phyloP scores from a whole-genome alignment of 306 rosid species.

The Prunus mira region DNA sequence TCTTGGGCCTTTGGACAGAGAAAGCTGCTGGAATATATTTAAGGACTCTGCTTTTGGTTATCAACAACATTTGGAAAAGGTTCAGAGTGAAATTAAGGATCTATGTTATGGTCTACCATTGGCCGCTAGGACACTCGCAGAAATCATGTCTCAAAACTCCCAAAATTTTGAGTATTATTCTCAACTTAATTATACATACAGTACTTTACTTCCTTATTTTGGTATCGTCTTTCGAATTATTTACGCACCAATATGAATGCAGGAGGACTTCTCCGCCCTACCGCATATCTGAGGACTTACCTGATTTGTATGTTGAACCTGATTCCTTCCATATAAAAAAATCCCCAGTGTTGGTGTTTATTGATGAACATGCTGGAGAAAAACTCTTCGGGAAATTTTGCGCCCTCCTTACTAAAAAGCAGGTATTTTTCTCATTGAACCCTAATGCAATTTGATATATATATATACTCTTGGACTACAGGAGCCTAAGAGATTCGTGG shows the following conservation, averaged over 20 bases:
- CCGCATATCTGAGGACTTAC: too few relatives aligned
- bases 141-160: neutral
- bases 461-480: too few relatives aligned
- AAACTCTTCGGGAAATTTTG: neutral
- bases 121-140: constrained; percentile 7
- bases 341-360: neutral
- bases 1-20: neutral
- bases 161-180: neutral
- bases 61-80: too few relatives aligned
- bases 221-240: too few relatives aligned
- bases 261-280: too few relatives aligned
- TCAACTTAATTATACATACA: too few relatives aligned
- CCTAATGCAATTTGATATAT: too few relatives aligned
- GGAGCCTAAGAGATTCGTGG: too few relatives aligned
- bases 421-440: neutral
- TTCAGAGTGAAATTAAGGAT: neutral
- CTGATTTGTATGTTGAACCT: too few relatives aligned
- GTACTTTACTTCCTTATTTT: too few relatives aligned
- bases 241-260: too few relatives aligned
- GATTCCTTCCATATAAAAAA: too few relatives aligned
- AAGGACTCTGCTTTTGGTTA: neutral
- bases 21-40: neutral
- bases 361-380: neutral
- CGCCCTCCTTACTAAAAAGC: neutral
- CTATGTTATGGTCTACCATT: constrained; percentile 5